Conservation (phyloP, 2,329 filamentous ascomycete species). For the Botryotinia calthae region DNA sequence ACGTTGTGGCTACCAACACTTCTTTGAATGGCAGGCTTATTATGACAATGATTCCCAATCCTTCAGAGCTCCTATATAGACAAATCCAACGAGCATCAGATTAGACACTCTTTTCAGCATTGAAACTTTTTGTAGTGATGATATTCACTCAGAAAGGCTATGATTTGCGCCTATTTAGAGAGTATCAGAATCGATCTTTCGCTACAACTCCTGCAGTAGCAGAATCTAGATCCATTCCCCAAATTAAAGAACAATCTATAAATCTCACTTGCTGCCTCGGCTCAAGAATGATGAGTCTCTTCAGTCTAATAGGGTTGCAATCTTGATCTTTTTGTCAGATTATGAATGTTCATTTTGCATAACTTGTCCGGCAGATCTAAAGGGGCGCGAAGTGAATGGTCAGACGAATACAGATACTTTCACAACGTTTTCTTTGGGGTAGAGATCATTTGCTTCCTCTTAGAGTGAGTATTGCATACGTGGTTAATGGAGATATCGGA, state of each 20-base stretch:
- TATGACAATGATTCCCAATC: neutral
- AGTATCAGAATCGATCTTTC: neutral
- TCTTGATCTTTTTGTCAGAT: neutral
- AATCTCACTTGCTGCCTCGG: neutral
- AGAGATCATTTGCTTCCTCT: rapidly evolving
- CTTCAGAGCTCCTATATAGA: too few species aligned
- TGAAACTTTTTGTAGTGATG: neutral
- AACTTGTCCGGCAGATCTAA: too few species aligned
- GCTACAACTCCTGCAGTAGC: neutral
- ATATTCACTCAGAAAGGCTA: neutral
- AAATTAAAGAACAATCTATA: neutral
- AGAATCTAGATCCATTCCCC: neutral
- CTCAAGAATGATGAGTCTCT: neutral
- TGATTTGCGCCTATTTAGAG: neutral
- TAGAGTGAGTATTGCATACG: rapidly evolving
- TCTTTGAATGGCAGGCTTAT: neutral
- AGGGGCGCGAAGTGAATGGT: too few species aligned
- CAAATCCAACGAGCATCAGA: neutral
- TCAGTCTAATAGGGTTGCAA: neutral
- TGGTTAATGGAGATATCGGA: neutral
- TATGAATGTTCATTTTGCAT: neutral
- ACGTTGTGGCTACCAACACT: neutral
- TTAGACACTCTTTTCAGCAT: neutral
- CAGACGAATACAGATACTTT: too few species aligned
- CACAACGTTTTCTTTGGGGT: too few species aligned